These are phyloP conservation scores for Cyberlindnera mississippiensis DNA, from an alignment of 805 yeast species.

Conservation along the genomic window DNA sequence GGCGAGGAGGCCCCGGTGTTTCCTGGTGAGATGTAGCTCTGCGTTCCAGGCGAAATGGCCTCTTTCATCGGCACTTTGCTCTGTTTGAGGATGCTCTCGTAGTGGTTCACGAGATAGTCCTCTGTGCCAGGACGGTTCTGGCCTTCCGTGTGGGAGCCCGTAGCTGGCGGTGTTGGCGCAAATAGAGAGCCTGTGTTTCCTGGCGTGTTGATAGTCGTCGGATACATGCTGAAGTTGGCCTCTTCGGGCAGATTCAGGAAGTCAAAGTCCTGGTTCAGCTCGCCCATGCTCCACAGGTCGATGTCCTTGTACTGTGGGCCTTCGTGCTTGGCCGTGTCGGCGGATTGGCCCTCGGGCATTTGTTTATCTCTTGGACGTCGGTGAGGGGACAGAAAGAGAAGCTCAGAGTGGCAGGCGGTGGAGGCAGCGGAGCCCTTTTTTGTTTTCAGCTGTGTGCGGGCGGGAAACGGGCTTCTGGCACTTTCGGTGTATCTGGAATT, in stretches of 20 bases:
- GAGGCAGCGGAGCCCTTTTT: too few species aligned
- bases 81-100: constrained; percentile 25
- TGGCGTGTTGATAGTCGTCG: constrained; percentile 10
- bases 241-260: constrained; percentile 24
- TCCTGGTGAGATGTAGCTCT: constrained; percentile 16
- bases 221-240: constrained; percentile 3
- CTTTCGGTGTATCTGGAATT: too few species aligned
- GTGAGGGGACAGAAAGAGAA: too few species aligned
- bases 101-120: constrained; percentile 23
- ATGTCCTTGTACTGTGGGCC: too few species aligned
- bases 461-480: too few species aligned
- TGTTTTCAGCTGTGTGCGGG: too few species aligned
- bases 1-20: constrained; percentile 10
- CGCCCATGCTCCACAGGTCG: constrained; percentile 20
- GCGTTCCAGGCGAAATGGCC: constrained; percentile 18
- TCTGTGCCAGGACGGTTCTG: constrained; percentile 1
- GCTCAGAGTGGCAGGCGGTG: too few species aligned
- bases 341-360: not conserved
- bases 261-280: constrained; percentile 23
- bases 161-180: constrained; percentile 13
- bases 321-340: too few species aligned
- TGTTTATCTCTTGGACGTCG: too few species aligned
- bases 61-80: constrained; percentile 24
- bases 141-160: not conserved
- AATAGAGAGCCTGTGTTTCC: constrained; percentile 15